Evolutionary conservation across 495 filamentous ascomycete genomes (phyloP).

Genomic region (Penicillium soppii): DNA sequence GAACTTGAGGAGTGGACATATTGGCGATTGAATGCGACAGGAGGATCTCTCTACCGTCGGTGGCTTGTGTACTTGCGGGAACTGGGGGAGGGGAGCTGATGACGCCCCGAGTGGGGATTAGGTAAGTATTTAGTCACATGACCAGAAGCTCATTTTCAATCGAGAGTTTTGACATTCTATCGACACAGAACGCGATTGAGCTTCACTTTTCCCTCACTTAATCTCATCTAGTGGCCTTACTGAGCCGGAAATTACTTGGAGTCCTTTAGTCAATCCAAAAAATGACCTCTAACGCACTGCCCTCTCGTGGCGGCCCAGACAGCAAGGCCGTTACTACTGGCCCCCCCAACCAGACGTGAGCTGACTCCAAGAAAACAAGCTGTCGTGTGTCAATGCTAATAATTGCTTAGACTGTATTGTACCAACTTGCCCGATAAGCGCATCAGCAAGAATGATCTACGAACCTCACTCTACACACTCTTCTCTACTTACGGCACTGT

Average conservation of each 20-base stretch:
- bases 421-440: conserved; percentile 79
- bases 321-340: conserved; percentile 32
- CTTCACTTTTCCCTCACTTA: conserved; percentile 3
- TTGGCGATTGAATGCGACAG: conserved; percentile 61
- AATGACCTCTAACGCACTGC: conserved; percentile 42
- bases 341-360: conserved; percentile 74
- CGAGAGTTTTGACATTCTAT: conserved; percentile 12
- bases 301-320: conserved; percentile 37
- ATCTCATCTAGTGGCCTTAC: background rate
- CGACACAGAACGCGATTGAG: conserved; percentile 7
- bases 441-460: conserved; percentile 77
- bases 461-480: conserved; percentile 82
- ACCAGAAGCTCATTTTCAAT: conserved; percentile 10
- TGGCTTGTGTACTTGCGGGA: conserved; percentile 5
- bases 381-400: conserved; percentile 23
- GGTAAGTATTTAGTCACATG: conserved; percentile 33
- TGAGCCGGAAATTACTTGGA: background rate
- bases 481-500: conserved; percentile 93
- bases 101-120: too few relatives aligned
- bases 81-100: conserved; percentile 11
- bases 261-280: background rate
- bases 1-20: conserved; percentile 86
- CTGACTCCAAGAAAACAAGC: conserved; percentile 15
- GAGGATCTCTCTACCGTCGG: conserved; percentile 99
- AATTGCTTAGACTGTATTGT: conserved; percentile 69